Conservation (phyloP, 352 stramenopile species). For the Blastocystis sp. region DNA sequence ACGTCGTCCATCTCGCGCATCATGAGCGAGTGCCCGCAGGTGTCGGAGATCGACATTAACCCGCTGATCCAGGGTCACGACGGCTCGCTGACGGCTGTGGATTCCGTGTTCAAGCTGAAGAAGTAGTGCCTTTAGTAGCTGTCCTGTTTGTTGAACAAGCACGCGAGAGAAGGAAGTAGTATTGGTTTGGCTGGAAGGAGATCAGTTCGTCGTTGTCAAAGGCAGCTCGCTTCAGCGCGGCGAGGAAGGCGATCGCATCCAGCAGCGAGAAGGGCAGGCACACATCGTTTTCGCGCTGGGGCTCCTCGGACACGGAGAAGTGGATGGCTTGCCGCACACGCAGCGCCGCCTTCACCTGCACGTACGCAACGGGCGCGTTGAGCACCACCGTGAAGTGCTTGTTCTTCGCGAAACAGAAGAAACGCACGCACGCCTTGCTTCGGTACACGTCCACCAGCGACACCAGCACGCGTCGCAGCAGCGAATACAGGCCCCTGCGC, state of each 20-base stretch:
- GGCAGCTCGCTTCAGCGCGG: not conserved
- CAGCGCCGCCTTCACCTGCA: not conserved
- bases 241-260: not conserved
- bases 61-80: slow-evolving; percentile 67
- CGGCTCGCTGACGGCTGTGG: slow-evolving; percentile 66
- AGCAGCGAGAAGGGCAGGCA: not conserved
- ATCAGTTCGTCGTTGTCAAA: not conserved
- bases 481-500: not conserved
- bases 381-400: not conserved
- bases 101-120: slow-evolving; percentile 69
- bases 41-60: slow-evolving; percentile 66
- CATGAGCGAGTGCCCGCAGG: slow-evolving; percentile 44
- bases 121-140: slow-evolving; percentile 10
- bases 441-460: slow-evolving; percentile 20
- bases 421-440: not conserved
- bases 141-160: slow-evolving; percentile 22
- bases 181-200: not conserved
- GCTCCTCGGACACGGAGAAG: not conserved
- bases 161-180: slow-evolving; percentile 7
- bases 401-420: not conserved
- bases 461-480: not conserved
- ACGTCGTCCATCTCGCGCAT: slow-evolving; percentile 24
- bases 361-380: not conserved
- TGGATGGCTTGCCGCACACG: slow-evolving; percentile 14
- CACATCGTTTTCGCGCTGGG: not conserved